phyloP scores from a whole-genome alignment of 2,329 filamentous ascomycete species.

The Cephalotrichum gorgonifer region DNA sequence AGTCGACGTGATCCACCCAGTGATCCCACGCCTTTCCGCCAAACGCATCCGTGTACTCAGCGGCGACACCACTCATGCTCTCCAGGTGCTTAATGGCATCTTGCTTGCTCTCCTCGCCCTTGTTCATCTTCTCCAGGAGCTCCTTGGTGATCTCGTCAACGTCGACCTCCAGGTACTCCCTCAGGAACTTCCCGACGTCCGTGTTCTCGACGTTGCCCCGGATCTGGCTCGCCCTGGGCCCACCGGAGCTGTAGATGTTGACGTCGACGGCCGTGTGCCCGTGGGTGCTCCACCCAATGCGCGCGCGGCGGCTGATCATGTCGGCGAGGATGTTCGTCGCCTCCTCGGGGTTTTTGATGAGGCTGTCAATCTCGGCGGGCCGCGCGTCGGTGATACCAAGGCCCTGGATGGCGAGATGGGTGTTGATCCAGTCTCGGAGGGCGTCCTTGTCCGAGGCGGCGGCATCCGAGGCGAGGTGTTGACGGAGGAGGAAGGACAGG shows the following conservation, averaged over 20 bases:
- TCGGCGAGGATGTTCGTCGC: constrained; percentile 58
- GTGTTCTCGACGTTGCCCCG: constrained; percentile 91
- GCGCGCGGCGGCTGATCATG: constrained; percentile 78
- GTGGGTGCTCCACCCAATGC: constrained; percentile 89
- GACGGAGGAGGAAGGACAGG: constrained; percentile 50
- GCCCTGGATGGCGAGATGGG: constrained; percentile 54
- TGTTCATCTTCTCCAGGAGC: constrained; percentile 43
- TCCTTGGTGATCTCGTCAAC: constrained; percentile 69
- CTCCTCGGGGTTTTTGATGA: constrained; percentile 48
- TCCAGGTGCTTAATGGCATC: neutral
- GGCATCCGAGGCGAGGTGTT: constrained; percentile 39
- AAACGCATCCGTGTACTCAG: no score
- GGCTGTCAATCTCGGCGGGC: constrained; percentile 56
- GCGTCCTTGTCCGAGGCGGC: constrained; percentile 21
- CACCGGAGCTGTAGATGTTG: constrained; percentile 81
- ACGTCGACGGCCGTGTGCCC: constrained; percentile 92
- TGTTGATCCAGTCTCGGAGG: constrained; percentile 55
- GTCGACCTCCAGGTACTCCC: constrained; percentile 69
- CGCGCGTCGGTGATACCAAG: constrained; percentile 70
- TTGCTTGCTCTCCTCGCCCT: neutral
- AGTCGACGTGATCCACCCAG: neutral
- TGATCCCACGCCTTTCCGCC: constrained; percentile 43
- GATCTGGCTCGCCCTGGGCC: constrained; percentile 52
- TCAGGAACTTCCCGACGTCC: constrained; percentile 75
- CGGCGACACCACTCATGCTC: constrained; percentile 41